Evolutionary conservation across 31 red algal genomes (phyloP).

Genomic region (Endocladia muricata): DNA sequence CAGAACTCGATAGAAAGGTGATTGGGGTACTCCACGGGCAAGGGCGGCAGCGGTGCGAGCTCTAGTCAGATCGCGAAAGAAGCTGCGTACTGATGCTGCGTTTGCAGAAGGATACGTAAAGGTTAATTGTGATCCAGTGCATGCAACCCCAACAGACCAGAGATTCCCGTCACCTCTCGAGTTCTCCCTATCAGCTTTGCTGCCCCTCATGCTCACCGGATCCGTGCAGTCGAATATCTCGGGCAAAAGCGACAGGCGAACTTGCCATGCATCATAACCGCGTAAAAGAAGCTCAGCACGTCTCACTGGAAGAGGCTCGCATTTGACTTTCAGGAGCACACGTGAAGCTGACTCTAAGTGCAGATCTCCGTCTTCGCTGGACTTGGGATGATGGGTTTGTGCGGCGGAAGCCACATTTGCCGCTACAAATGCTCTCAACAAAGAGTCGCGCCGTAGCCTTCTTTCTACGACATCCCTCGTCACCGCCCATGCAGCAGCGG

Average conservation of each 20-base stretch:
- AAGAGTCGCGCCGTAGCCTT: constrained; percentile 72
- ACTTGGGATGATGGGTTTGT: constrained; percentile 45
- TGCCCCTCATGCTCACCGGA: background rate
- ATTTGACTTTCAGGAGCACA: constrained; percentile 70
- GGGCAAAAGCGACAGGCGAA: constrained; percentile 74
- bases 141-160: constrained; percentile 78
- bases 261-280: constrained; percentile 82
- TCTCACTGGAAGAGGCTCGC: constrained; percentile 79
- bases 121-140: constrained; percentile 72
- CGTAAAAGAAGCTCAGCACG: constrained; percentile 72
- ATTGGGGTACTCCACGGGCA: constrained; percentile 78
- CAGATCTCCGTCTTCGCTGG: constrained; percentile 65
- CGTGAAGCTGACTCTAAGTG: constrained; percentile 75
- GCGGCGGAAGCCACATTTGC: constrained; percentile 64
- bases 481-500: constrained; percentile 82
- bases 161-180: constrained; percentile 33
- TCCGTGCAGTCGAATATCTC: constrained; percentile 89
- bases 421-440: constrained; percentile 71
- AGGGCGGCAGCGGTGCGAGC: constrained; percentile 79
- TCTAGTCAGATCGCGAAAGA: constrained; percentile 83
- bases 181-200: background rate
- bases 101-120: constrained; percentile 89
- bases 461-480: constrained; percentile 75
- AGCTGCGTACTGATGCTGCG: constrained; percentile 76
- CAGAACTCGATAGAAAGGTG: constrained; percentile 70